phyloP scores from a whole-genome alignment of 257 asterid species.

The Leonotis leonurus region DNA sequence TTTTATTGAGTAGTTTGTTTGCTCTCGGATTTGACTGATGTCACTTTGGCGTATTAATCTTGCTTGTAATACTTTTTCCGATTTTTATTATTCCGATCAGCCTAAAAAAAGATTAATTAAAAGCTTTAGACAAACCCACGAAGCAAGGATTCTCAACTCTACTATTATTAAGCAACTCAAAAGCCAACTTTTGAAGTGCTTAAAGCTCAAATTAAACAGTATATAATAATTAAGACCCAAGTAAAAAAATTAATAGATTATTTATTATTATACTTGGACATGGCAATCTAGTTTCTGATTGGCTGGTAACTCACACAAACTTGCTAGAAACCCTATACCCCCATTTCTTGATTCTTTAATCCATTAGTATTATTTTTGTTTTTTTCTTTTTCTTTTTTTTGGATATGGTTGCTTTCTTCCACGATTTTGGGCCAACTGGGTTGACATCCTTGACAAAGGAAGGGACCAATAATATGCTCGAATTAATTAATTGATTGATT shows the following conservation, averaged over 20 bases:
- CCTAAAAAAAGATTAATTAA: no score
- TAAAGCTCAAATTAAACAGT: neutral
- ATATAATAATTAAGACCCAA: neutral
- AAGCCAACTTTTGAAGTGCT: conserved; percentile 16
- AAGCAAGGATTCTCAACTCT: conserved; percentile 12
- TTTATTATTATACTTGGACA: neutral
- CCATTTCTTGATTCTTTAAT: neutral
- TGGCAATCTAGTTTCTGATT: conserved; percentile 20
- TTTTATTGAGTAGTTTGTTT: no score
- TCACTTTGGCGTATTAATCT: no score
- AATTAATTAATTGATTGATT: neutral
- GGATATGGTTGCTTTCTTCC: neutral
- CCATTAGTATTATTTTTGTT: neutral
- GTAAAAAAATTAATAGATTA: neutral
- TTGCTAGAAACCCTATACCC: no score
- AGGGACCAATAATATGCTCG: conserved; percentile 8
- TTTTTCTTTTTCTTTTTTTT: neutral
- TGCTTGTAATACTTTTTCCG: no score
- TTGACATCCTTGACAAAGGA: conserved; percentile 15
- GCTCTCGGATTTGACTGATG: no score
- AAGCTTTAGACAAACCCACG: neutral
- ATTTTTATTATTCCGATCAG: no score
- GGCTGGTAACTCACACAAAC: conserved; percentile 14
- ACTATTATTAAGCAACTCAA: conserved; percentile 12
- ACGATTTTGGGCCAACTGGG: neutral